Base-by-base conservation (phyloP, 306 rosid genomes). In the Urtica urens region DNA sequence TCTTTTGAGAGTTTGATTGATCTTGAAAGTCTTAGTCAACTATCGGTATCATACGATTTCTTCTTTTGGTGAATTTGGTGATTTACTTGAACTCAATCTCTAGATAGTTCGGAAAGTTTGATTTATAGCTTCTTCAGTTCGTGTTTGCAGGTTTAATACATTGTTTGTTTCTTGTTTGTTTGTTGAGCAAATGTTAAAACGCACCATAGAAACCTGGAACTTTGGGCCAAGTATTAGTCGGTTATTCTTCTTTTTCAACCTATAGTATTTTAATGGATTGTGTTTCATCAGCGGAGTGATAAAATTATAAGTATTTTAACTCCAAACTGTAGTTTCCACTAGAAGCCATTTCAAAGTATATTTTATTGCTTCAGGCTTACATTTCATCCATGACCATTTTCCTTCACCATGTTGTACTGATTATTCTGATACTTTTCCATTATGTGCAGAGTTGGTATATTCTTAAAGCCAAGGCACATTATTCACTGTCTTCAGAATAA, bases 361-460 rank as follows among this genome's bases (percentile, higher is more conserved):
- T 22, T 37, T 33, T 22, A 1, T 33, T 44, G 10, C 4, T 22
- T 21, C 35, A 5, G 25, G 19, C 25, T 6, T 53, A 22, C 23
- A 19, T 53, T 37, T 23, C 50, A 51, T 19, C 35, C 56, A 28
- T 23, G 31, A 39, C 34, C 23, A 22, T 20, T 3, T 21, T 15
- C 5, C 3, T 12, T 27, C 4, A 31, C n/a, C 17, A n/a, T 33
- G 15, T n/a, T 55, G 5, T 24, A 15, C 10, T 37, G 6, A 27
- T 35, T 35, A 3, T n/a, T 27, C 10, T 50, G 61, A 24, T 52
- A 53, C 20, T 34, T 44, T 53, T 60, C 55, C 48, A 51, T 35
- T 70, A 27, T 49, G 25, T 37, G 47, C 73, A 73, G 71, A 72
- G 47, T 48, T n/a, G 42, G 60, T 49, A 17, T 23, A 51, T 35